These are phyloP conservation scores for Xanthoconium stramineum DNA, from an alignment of 768 basidiomycete genomes.

Conservation along the genomic window DNA sequence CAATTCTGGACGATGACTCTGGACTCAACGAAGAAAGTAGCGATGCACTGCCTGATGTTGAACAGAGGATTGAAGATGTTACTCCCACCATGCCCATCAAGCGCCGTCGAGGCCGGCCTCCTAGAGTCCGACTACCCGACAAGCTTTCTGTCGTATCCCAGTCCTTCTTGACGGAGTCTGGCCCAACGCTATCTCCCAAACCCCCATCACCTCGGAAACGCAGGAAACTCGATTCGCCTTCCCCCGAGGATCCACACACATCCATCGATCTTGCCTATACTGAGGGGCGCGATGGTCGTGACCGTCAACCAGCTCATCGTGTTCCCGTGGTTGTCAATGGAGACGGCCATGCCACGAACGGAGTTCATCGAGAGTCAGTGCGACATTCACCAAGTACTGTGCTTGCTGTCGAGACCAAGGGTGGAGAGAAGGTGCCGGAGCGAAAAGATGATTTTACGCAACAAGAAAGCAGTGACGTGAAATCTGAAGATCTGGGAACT, in stretches of 20 bases:
- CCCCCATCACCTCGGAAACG: conserved; percentile 41
- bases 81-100: conserved; percentile 22
- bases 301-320: conserved; percentile 3
- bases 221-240: conserved; percentile 39
- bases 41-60: conserved; percentile 6
- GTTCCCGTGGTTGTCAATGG: conserved; percentile 12
- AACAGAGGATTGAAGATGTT: conserved; percentile 5
- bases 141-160: not conserved
- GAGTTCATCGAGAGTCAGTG: conserved; percentile 1
- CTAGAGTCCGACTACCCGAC: conserved; percentile 23
- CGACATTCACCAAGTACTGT: not conserved
- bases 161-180: conserved; percentile 5
- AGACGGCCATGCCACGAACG: conserved; percentile 16
- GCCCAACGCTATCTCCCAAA: conserved; percentile 15
- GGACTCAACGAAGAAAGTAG: conserved; percentile 5
- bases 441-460: conserved; percentile 1
- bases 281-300: conserved; percentile 4
- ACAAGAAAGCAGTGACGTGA: conserved; percentile 33
- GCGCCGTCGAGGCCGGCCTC: conserved; percentile 32
- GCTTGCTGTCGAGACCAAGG: not conserved
- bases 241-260: conserved; percentile 20
- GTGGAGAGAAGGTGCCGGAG: not conserved
- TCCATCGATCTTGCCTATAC: conserved; percentile 2
- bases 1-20: conserved; percentile 10
- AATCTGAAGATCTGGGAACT: conserved; percentile 54